phyloP scores from a whole-genome alignment of 148 eudicot genomes.

The Heliosperma pusillum region DNA sequence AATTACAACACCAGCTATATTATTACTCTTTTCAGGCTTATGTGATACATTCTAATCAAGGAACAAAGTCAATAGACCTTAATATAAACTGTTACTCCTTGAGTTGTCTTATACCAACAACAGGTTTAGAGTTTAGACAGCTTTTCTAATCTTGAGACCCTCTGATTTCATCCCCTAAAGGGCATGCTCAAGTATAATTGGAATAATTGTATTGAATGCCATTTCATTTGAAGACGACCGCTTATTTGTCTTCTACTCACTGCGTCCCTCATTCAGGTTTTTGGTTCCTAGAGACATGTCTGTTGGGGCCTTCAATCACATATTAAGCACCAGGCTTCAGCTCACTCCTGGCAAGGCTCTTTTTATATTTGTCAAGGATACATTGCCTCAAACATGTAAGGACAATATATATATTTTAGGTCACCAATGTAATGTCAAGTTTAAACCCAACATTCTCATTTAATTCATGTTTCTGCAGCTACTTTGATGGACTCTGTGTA shows the following conservation, averaged over 20 bases:
- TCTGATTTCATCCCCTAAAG: too few relatives aligned
- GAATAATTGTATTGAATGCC: background rate
- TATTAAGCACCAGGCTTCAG: slow-evolving; percentile 70
- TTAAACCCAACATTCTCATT: background rate
- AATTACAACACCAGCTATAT: too few relatives aligned
- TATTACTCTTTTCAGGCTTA: too few relatives aligned
- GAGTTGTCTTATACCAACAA: too few relatives aligned
- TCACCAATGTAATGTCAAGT: background rate
- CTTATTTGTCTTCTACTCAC: background rate
- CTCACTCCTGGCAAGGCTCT: slow-evolving; percentile 86
- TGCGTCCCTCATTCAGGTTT: slow-evolving; percentile 38
- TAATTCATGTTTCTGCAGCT: slow-evolving; percentile 38
- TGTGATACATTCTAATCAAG: too few relatives aligned
- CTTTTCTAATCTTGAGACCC: too few relatives aligned
- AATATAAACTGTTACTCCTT: too few relatives aligned
- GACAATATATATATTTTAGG: background rate
- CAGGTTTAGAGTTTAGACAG: too few relatives aligned
- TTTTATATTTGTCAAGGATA: slow-evolving; percentile 74
- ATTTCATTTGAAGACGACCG: background rate
- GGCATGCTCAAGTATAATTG: too few relatives aligned
- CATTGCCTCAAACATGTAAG: slow-evolving; percentile 82
- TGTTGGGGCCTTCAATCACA: slow-evolving; percentile 82
- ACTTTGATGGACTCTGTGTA: slow-evolving; percentile 67
- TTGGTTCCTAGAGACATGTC: slow-evolving; percentile 87
- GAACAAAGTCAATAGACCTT: too few relatives aligned